Evolutionary conservation across 2,329 filamentous ascomycete genomes (phyloP).

Genomic region (Clarireedia sp.): DNA sequence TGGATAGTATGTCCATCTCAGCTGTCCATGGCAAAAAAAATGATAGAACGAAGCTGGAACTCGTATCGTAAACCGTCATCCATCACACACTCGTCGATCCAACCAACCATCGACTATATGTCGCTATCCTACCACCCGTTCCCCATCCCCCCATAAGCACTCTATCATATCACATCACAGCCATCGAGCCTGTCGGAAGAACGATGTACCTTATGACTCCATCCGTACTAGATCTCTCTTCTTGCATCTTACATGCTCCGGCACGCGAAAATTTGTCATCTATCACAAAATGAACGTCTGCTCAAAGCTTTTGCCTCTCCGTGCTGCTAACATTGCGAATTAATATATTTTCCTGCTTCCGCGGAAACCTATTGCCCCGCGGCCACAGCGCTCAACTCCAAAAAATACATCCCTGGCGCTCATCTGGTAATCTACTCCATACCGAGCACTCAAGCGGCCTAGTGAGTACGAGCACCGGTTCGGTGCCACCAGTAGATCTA

Average conservation of each 20-base stretch:
- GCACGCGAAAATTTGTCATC: neutral
- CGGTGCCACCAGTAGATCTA: no score
- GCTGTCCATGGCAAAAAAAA: no score
- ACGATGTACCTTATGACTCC: neutral
- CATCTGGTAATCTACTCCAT: neutral
- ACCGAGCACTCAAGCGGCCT: neutral
- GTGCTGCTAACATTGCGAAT: neutral
- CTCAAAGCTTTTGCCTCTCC: neutral
- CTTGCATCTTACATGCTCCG: neutral
- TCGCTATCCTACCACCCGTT: no score
- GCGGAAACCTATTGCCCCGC: constrained; percentile 2
- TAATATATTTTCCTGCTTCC: neutral
- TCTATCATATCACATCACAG: no score
- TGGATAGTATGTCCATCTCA: no score
- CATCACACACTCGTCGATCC: no score
- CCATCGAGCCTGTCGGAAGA: no score
- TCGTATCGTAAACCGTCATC: no score
- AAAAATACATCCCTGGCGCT: constrained; percentile 7
- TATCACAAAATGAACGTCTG: neutral
- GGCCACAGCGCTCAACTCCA: constrained; percentile 6
- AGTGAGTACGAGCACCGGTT: no score
- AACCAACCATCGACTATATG: no score
- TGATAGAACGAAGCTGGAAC: no score
- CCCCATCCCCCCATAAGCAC: no score
- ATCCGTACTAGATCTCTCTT: neutral